Base-by-base conservation (phyloP, 148 eudicot species). In the Agrostemma githago region DNA sequence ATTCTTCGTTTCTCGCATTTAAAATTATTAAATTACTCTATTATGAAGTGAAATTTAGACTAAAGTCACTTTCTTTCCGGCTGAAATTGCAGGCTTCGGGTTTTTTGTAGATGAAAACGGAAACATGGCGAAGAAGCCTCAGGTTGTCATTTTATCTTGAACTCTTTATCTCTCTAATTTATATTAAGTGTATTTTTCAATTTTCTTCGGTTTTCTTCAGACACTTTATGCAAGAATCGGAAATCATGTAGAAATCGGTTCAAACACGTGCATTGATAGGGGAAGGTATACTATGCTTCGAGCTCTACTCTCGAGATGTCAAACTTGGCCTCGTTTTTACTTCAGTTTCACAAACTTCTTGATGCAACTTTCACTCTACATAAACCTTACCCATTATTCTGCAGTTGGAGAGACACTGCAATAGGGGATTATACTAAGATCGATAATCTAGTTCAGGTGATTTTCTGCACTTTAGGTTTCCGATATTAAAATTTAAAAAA, bases 231-330 rank as follows among this genome's bases (percentile, higher is more conserved):
- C 83, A 67, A 84, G 80, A 61, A 85, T 95, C 73, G 99, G 96
- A 74, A 82, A 86, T 77, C 87, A 89, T 73, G 99, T 95, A 70
- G 99, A 92, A 83, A 85, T 92, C 60, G 99, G 97, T 78, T 90
- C 99, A 70, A 95, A 89, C 81, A 84, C 99, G 17, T 95, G 99
- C 75, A 81, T 95, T 73, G 99, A 95, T 81, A 87, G 97, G 87
- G 97, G 99, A 82, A 94, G 96, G 99, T 91, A 77, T 75, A 78
- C 19, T 39, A 68, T 70, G 4, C 26, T 69, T 5, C 51, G 9
- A 62, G 19, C 42, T 74, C 38, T 34, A 46, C 71, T 4, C 26
- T 66, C 34, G 1, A 66, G 53, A 3, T 8, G 15, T 67, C 46
- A 17, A 53, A 42, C 44, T 0, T 40, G 8, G 34, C 41, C 41